Evolutionary conservation across 306 rosid genomes (phyloP).

Genomic region (Parietaria judaica): DNA sequence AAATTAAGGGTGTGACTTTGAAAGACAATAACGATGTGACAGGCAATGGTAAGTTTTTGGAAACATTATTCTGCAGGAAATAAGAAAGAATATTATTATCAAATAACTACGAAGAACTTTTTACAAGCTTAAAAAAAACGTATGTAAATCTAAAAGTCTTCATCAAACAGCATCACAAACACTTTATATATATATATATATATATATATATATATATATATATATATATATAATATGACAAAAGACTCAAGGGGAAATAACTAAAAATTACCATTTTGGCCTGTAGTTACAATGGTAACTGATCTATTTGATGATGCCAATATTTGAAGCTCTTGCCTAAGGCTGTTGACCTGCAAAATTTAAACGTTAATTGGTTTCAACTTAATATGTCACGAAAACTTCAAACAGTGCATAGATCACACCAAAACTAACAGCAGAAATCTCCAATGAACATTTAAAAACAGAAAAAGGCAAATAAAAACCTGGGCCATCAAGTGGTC

Average conservation of each 20-base stretch:
- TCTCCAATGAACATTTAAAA: background rate
- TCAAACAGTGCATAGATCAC: too few species aligned
- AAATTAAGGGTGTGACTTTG: too few species aligned
- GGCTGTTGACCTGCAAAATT: constrained; percentile 58
- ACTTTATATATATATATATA: background rate
- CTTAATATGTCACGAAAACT: too few species aligned
- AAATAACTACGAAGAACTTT: background rate
- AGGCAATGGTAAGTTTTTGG: too few species aligned
- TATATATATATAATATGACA: too few species aligned
- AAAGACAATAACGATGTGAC: too few species aligned
- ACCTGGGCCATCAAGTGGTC: constrained; percentile 89
- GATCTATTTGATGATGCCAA: constrained; percentile 46
- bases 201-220: background rate
- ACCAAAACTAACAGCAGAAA: background rate
- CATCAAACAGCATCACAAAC: background rate
- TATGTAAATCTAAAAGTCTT: background rate
- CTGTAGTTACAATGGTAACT: constrained; percentile 51
- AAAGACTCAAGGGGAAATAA: constrained; percentile 8
- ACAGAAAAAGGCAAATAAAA: constrained; percentile 14
- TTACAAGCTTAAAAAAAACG: background rate
- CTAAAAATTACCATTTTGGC: constrained; percentile 50
- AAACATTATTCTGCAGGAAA: too few species aligned
- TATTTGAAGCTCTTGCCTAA: constrained; percentile 54
- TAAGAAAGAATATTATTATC: too few species aligned
- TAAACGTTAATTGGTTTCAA: background rate